A percentile compares a stretch with the other conserved stretches of the same genome.
phyloP scores from a whole-genome alignment of 2,329 filamentous ascomycete species.

The Pseudogymnoascus sp. region DNA sequence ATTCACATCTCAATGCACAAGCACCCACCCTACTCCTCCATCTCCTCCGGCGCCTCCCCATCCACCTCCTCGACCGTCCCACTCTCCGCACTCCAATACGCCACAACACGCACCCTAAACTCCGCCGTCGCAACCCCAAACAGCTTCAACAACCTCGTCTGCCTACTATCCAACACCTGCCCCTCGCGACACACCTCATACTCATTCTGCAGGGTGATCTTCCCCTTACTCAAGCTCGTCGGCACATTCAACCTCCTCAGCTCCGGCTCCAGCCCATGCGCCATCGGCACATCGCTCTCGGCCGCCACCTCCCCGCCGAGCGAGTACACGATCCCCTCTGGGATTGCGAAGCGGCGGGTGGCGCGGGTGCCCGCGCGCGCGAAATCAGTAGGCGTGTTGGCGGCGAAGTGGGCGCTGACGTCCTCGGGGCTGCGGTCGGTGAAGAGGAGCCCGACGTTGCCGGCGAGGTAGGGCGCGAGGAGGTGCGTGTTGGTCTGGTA shows the following conservation, averaged over 20 bases:
- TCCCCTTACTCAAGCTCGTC: conserved; percentile 80
- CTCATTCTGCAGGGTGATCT: conserved; percentile 60
- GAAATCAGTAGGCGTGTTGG: conserved; percentile 73
- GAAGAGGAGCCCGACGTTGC: conserved; percentile 84
- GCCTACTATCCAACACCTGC: conserved; percentile 76
- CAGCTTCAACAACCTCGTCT: conserved; percentile 88
- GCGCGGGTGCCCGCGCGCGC: conserved; percentile 78
- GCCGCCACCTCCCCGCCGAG: conserved; percentile 70
- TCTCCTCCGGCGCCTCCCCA: conserved; percentile 26
- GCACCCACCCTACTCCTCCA: conserved; percentile 34
- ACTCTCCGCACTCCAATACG: conserved; percentile 59
- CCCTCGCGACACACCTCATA: conserved; percentile 70
- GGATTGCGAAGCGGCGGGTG: conserved; percentile 69
- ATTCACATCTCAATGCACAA: conserved; percentile 12
- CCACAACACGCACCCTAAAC: conserved; percentile 75
- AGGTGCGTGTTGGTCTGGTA: conserved; percentile 69
- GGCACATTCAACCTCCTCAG: conserved; percentile 84
- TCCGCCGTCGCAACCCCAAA: conserved; percentile 87
- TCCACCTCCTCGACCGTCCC: conserved; percentile 52
- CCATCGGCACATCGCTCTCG: conserved; percentile 78
- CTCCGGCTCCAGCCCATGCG: conserved; percentile 84
- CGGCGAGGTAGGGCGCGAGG: conserved; percentile 63
- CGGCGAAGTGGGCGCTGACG: conserved; percentile 65
- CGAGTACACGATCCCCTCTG: conserved; percentile 74
- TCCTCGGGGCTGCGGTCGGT: conserved; percentile 66